Base-by-base conservation (phyloP, 225 moss, liverwort and hornwort genomes). In the Pseudisothecium myosuroides region DNA sequence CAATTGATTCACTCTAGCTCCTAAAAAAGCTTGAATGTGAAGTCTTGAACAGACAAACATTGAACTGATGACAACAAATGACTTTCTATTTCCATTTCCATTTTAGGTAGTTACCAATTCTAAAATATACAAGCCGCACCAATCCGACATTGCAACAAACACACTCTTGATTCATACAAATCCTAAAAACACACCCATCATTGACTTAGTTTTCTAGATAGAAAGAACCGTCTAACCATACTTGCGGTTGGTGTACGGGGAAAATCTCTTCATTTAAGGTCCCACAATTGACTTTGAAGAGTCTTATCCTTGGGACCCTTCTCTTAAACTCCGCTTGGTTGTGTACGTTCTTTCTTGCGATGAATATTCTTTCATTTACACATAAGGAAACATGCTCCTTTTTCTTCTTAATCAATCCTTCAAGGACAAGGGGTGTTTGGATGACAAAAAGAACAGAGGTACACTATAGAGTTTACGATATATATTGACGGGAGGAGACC, bases 161-260 rank as follows among this genome's bases (percentile, higher is more conserved):
- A 18, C 7, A 27, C 2, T 6, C 6, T 39, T 27, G 3, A 17
- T 58, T 11, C 3, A 43, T 6, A 2, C 13, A 59, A 81, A 43
- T 0, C 6, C 20, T 37, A 8, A 20, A 60, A 9, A 20, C 0
- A 5, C 8, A 37, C 3, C 5, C 5, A 80, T 28, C 3, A 0
- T 59, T 56, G 79, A 19, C 27, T 59, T 18, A 6, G 0, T 41
- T 60, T 2, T 59, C 0, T 41, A 13, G 41, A 21, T 0, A 13
- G 0, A 41, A 20, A 14, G 8, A 28, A n/a, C 3, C n/a, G n/a
- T 15, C 7, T 5, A 41, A 58, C 18, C 8, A 5, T 3, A 11
- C 0, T n/a, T n/a, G 1, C 0, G 8, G 11, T 0, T 1, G 47
- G 5, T 1, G 0, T 14, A 6, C 0, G 2, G 21, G 7, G 32